Evolutionary conservation across 1,139 yeast genomes (phyloP).

Genomic region (Dujonia santamariae): DNA sequence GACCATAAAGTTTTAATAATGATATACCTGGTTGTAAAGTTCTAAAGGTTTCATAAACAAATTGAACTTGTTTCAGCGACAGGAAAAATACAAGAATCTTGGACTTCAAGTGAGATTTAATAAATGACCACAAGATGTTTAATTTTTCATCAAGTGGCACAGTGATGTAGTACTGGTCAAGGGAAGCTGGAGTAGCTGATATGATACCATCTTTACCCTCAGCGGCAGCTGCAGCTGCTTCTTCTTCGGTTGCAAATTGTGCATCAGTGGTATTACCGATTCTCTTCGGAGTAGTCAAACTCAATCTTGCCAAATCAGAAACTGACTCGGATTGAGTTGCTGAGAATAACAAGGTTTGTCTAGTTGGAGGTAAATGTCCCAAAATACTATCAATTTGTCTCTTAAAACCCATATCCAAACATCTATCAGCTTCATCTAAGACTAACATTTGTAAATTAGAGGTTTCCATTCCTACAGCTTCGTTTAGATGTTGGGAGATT

Average conservation of each 20-base stretch:
- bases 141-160: conserved; percentile 77
- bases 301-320: conserved; percentile 82
- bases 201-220: conserved; percentile 17
- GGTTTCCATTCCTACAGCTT: conserved; percentile 81
- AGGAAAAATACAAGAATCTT: conserved; percentile 88
- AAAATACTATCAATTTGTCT: conserved; percentile 83
- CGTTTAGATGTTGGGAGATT: conserved; percentile 90
- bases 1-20: conserved; percentile 85
- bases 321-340: conserved; percentile 94
- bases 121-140: conserved; percentile 83
- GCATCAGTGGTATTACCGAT: conserved; percentile 57
- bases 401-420: conserved; percentile 95
- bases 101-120: conserved; percentile 80
- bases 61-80: conserved; percentile 94
- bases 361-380: conserved; percentile 74
- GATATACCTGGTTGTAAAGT: conserved; percentile 96
- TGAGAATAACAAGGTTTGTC: conserved; percentile 87
- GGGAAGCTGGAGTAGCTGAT: conserved; percentile 74
- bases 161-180: conserved; percentile 78
- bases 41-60: conserved; percentile 85
- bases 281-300: conserved; percentile 75
- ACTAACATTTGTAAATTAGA: conserved; percentile 79
- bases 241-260: conserved; percentile 1
- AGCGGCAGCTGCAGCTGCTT: neutral
- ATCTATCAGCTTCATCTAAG: conserved; percentile 94